A percentile compares a stretch with the other conserved stretches of the same genome.
Evolutionary conservation across 345 rosid species (phyloP).

Genomic region (Pseudoturritis turrita): DNA sequence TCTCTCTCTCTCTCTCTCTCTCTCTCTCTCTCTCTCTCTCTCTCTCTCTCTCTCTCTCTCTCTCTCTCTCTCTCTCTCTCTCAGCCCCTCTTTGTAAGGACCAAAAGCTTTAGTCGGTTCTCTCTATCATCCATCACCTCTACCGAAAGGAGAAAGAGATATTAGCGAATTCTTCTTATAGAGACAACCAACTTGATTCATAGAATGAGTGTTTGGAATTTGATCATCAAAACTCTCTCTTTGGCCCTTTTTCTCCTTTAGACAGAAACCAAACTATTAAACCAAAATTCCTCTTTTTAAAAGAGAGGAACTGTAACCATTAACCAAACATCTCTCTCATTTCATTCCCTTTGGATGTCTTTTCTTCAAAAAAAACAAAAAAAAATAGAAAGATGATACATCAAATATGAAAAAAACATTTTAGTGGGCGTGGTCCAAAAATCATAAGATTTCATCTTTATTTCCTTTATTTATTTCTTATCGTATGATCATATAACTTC

Average conservation of each 20-base stretch:
- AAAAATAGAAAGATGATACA: constrained; percentile 7
- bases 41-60: background rate
- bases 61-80: background rate
- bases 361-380: background rate
- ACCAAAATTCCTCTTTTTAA: background rate
- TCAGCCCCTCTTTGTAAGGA: constrained; percentile 29
- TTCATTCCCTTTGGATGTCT: constrained; percentile 23
- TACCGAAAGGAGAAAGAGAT: constrained; percentile 20
- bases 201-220: constrained; percentile 13
- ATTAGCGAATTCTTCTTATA: constrained; percentile 2
- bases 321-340: constrained; percentile 20
- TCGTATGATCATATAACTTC: constrained; percentile 8
- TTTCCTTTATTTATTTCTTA: constrained; percentile 4
- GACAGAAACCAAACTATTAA: constrained; percentile 14
- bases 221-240: constrained; percentile 1
- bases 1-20: background rate
- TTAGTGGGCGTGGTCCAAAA: constrained; percentile 23
- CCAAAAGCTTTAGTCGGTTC: constrained; percentile 19
- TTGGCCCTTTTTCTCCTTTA: constrained; percentile 2
- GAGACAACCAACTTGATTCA: constrained; percentile 17
- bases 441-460: constrained; percentile 10
- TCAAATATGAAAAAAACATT: constrained; percentile 14
- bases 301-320: constrained; percentile 8
- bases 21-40: background rate
- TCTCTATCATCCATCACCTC: constrained; percentile 22